Percentiles rank a stretch among this genome's conserved stretches.
phyloP scores from a whole-genome alignment of 495 filamentous ascomycete species.

The Hypoxylon cercidicola region DNA sequence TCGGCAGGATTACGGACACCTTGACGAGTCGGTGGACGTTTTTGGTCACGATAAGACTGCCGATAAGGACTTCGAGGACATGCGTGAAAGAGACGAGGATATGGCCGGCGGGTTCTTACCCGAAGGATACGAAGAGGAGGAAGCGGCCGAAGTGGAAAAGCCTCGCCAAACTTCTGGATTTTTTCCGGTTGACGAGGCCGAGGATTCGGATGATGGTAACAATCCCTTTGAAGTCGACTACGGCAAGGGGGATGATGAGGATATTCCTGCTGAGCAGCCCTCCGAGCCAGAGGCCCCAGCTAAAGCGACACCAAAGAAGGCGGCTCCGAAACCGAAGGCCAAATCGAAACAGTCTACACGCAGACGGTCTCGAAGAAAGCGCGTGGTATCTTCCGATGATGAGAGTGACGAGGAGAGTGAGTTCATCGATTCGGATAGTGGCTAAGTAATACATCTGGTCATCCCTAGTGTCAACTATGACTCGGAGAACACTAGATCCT shows the following conservation, averaged over 20 bases:
- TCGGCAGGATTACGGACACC: conserved; percentile 77
- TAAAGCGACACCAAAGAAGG: conserved; percentile 31
- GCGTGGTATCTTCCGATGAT: conserved; percentile 36
- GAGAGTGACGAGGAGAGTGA: conserved; percentile 34
- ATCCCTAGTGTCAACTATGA: no score
- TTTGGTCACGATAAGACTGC: conserved; percentile 48
- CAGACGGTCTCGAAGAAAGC: conserved; percentile 40
- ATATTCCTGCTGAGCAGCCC: conserved; percentile 2
- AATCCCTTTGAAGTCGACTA: conserved; percentile 47
- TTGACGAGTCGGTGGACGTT: conserved; percentile 53
- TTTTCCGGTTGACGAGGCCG: conserved; percentile 53
- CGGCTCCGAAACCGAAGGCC: conserved; percentile 38
- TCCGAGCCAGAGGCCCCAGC: conserved; percentile 19
- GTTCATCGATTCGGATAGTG: conserved; percentile 27
- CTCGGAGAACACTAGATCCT: neutral
- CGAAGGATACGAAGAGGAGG: conserved; percentile 59
- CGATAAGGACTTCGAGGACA: conserved; percentile 39
- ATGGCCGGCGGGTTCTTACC: conserved; percentile 67
- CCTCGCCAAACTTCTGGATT: conserved; percentile 51
- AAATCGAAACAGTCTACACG: conserved; percentile 40
- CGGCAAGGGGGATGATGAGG: conserved; percentile 26
- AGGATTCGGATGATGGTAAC: conserved; percentile 47
- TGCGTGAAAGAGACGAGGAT: conserved; percentile 51
- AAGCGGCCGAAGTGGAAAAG: conserved; percentile 38
- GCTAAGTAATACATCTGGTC: conserved; percentile 4